These are phyloP conservation scores for Chaetothyriales sp. DNA, from an alignment of 2,329 filamentous ascomycete species.

Conservation along the genomic window DNA sequence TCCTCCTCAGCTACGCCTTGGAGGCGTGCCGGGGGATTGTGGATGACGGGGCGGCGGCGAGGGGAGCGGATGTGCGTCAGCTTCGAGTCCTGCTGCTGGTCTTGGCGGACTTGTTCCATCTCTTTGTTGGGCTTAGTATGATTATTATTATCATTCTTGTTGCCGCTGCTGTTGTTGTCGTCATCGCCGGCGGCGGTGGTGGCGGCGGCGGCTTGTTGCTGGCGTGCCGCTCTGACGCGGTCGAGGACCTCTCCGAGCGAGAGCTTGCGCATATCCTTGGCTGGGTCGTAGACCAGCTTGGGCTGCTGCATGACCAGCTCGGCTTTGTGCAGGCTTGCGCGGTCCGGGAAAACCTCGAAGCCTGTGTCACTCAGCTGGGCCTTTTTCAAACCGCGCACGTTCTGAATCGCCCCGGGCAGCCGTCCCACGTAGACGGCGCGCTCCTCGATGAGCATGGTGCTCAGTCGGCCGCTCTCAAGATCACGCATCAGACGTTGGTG, in stretches of 20 bases:
- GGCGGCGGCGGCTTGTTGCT: no score
- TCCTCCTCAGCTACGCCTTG: background rate
- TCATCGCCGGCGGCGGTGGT: no score
- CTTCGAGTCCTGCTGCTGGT: no score
- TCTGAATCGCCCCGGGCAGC: background rate
- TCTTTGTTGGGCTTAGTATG: no score
- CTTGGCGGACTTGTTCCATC: no score
- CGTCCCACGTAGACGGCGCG: background rate
- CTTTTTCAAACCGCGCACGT: background rate
- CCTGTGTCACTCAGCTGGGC: background rate
- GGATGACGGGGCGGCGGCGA: no score
- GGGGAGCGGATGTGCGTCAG: no score
- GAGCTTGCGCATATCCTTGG: background rate
- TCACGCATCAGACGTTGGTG: background rate
- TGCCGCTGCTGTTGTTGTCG: background rate
- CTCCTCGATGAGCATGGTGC: background rate
- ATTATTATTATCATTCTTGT: no score
- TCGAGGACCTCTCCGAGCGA: background rate
- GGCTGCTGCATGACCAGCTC: background rate
- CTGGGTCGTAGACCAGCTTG: background rate
- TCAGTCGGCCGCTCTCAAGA: background rate
- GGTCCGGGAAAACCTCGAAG: background rate
- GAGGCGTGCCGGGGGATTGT: no score
- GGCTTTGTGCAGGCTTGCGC: background rate
- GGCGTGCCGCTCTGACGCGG: background rate